Conservation (phyloP, 129 eudicot genomes). For the carrot (Daucus carota) region DNA sequence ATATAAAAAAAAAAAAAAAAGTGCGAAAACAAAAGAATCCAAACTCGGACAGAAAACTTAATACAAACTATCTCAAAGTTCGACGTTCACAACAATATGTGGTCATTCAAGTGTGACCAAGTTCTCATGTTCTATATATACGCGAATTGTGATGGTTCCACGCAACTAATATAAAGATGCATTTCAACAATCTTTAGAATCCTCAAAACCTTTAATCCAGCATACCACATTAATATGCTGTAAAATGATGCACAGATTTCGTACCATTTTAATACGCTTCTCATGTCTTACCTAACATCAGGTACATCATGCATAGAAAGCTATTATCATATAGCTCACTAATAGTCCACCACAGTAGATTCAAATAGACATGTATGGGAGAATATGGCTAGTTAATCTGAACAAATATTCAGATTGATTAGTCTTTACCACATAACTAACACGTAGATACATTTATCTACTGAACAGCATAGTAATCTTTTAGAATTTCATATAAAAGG, state of each 20-base stretch:
- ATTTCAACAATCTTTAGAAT: neutral
- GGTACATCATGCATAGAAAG: neutral
- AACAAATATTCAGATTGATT: too few relatives aligned
- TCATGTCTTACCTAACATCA: neutral
- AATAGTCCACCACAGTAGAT: neutral
- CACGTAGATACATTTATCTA: too few relatives aligned
- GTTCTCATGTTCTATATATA: neutral
- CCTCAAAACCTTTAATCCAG: neutral
- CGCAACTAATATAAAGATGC: neutral
- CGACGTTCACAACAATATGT: neutral
- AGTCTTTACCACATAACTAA: too few relatives aligned
- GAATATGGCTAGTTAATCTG: too few relatives aligned
- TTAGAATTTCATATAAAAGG: too few relatives aligned
- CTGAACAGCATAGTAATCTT: too few relatives aligned
- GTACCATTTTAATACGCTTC: neutral
- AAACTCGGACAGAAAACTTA: neutral
- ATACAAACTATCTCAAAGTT: neutral
- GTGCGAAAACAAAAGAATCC: neutral
- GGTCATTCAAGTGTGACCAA: neutral
- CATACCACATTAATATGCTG: neutral
- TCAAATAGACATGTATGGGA: neutral
- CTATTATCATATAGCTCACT: neutral
- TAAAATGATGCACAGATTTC: neutral
- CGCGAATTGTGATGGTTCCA: neutral
- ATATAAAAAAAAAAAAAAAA: too few relatives aligned